Evolutionary conservation across 2,329 filamentous ascomycete genomes (phyloP).

Genomic region (Fusarium tjaetaba): DNA sequence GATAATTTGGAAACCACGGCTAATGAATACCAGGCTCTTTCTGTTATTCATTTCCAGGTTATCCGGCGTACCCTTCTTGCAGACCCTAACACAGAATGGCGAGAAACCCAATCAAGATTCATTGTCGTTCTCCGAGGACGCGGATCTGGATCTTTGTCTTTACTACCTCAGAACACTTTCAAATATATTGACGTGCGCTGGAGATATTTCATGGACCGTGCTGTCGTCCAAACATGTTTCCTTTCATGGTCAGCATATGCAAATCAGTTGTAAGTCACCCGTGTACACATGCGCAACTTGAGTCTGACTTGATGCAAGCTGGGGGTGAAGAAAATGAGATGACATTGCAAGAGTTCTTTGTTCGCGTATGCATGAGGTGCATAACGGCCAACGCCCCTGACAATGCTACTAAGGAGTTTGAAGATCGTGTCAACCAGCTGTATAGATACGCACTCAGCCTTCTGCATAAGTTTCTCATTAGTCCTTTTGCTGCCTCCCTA

Average conservation of each 20-base stretch:
- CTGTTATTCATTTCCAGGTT: slow-evolving; percentile 69
- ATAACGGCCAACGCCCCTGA: slow-evolving; percentile 51
- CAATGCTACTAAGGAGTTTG: slow-evolving; percentile 40
- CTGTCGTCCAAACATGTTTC: slow-evolving; percentile 68
- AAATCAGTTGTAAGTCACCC: slow-evolving; percentile 59
- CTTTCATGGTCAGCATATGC: slow-evolving; percentile 42
- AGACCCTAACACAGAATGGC: slow-evolving; percentile 22
- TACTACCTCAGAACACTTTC: slow-evolving; percentile 82
- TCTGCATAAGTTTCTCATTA: slow-evolving; percentile 74
- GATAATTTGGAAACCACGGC: neutral
- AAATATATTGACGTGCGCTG: slow-evolving; percentile 74
- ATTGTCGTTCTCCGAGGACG: slow-evolving; percentile 57
- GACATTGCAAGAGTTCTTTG: slow-evolving; percentile 73
- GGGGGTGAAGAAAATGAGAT: slow-evolving; percentile 63
- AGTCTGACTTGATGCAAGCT: slow-evolving; percentile 50
- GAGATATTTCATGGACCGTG: slow-evolving; percentile 74
- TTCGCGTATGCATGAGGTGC: slow-evolving; percentile 72
- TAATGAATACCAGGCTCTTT: slow-evolving; percentile 61
- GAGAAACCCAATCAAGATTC: slow-evolving; percentile 28
- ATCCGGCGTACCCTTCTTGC: slow-evolving; percentile 63
- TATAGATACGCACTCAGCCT: slow-evolving; percentile 76
- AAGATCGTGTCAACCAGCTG: slow-evolving; percentile 68
- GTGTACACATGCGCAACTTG: neutral
- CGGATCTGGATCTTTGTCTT: slow-evolving; percentile 79
- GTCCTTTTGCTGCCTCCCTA: slow-evolving; percentile 68